Evolutionary conservation across 202 grass and related monocot species (phyloP), one percentile per base, ranked within the genome.

Genomic region (Hordeum pubiflorum): DNA sequence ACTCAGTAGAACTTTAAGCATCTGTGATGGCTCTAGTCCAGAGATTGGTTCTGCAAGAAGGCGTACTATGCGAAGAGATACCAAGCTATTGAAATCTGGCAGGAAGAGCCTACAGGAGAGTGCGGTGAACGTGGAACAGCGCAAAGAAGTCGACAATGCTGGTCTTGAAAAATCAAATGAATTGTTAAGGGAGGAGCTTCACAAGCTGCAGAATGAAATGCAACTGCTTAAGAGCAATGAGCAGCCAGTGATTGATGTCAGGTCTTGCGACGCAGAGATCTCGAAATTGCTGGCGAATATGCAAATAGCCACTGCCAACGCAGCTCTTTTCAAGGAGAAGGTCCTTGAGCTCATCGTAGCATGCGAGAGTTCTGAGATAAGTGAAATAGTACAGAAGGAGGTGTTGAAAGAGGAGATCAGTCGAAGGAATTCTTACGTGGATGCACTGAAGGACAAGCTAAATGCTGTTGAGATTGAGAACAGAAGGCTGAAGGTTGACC

Each of bases 331-430:
- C 83, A 91, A 91, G 87, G 90, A 91, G 82, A 96, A 93, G 52
- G 85, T 96, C 22, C 65, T 91, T 62, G 92, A 99, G 59, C 82
- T 99, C 63, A 90, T 88, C 0, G 43, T 82, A 41, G 75, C 80
- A 73, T 99, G 90, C 0, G 87, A 99, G 74, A 95, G 85, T 74
- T 86, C 89, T 74, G 89, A 99, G 74, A 99, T 91, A 68, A 89
- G 85, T 79, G 87, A 84, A 18, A 96, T 91, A 85, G 83, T 91
- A 7, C 92, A 91, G 70, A 95, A 78, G 71, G 86, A 99, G 83
- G 89, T 99, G 17, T 54, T 93, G 55, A 91, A 89, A 60, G 87
- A 91, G 76, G 96, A 99, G 82, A 91, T 93, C 37, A 89, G 84
- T 36, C 75, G 75, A 56, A 86, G 89, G 57, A 99, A 91, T 73